Evolutionary conservation across 768 basidiomycete genomes (phyloP).

Genomic region (Cystoderma amianthinum): DNA sequence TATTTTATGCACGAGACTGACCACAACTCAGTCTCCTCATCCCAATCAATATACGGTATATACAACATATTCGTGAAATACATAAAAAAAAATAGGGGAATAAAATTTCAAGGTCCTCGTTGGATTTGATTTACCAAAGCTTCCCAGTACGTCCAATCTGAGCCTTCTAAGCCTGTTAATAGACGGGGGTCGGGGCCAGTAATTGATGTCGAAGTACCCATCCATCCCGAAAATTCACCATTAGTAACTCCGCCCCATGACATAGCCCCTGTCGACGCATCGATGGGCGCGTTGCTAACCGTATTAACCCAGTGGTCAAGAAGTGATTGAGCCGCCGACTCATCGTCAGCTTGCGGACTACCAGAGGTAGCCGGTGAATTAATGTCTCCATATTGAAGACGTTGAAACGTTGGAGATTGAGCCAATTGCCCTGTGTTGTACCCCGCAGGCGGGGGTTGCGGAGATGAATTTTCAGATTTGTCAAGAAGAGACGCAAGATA

Average conservation of each 20-base stretch:
- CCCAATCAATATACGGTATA: too few relatives aligned
- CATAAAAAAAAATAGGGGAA: slow-evolving; percentile 5
- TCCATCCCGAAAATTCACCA: slow-evolving; percentile 56
- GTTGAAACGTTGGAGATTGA: slow-evolving; percentile 53
- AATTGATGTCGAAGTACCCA: slow-evolving; percentile 33
- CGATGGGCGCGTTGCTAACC: slow-evolving; percentile 60
- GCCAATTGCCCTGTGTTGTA: slow-evolving; percentile 19
- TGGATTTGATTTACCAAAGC: slow-evolving; percentile 62
- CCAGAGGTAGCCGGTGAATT: slow-evolving; percentile 57
- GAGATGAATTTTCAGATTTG: slow-evolving; percentile 11
- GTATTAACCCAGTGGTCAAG: slow-evolving; percentile 83
- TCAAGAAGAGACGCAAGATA: slow-evolving; percentile 22
- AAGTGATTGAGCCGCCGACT: slow-evolving; percentile 68
- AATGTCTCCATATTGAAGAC: slow-evolving; percentile 43
- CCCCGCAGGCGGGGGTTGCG: slow-evolving; percentile 21
- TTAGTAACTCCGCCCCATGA: slow-evolving; percentile 58
- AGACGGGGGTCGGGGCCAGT: slow-evolving; percentile 36
- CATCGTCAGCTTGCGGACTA: slow-evolving; percentile 72
- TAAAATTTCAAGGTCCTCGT: slow-evolving; percentile 21
- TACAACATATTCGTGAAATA: slow-evolving; percentile 7
- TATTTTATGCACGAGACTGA: too few relatives aligned
- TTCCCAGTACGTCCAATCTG: slow-evolving; percentile 81
- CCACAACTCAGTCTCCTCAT: too few relatives aligned
- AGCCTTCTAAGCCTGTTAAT: slow-evolving; percentile 47
- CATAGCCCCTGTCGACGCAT: slow-evolving; percentile 40